A percentile compares a stretch with the other conserved stretches of the same genome.
Conservation (phyloP, 305 asterid species). For the Fraxinus paxiana region DNA sequence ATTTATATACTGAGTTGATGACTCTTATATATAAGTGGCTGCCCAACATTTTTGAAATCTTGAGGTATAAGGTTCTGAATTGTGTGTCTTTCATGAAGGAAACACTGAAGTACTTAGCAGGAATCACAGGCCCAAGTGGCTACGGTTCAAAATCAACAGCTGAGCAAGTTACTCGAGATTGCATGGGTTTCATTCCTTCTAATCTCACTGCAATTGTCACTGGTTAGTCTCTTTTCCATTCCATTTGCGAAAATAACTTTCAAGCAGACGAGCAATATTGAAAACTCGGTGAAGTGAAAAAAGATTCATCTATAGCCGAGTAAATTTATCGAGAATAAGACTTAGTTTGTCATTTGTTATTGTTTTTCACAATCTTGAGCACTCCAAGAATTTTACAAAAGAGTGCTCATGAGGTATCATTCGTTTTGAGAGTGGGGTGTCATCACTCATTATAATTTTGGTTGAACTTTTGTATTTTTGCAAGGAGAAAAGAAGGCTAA, state of each 20-base stretch:
- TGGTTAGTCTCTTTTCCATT: slow-evolving; percentile 37
- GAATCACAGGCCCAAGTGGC: slow-evolving; percentile 82
- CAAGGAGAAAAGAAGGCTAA: neutral
- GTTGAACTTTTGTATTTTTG: neutral
- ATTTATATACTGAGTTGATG: slow-evolving; percentile 32
- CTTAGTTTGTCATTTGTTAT: neutral
- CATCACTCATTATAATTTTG: neutral
- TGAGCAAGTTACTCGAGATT: slow-evolving; percentile 50
- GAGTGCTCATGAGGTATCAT: neutral
- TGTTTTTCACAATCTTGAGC: neutral
- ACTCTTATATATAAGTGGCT: slow-evolving; percentile 51
- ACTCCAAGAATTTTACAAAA: neutral
- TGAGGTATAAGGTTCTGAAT: slow-evolving; percentile 38
- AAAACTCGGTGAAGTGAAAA: neutral
- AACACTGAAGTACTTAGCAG: slow-evolving; percentile 72
- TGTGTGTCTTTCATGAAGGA: slow-evolving; percentile 50
- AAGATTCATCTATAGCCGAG: neutral
- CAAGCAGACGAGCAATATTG: neutral
- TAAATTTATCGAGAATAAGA: neutral
- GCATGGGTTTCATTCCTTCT: slow-evolving; percentile 25
- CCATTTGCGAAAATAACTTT: neutral
- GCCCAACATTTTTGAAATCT: slow-evolving; percentile 35
- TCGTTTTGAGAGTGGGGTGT: neutral
- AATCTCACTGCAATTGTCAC: slow-evolving; percentile 84
- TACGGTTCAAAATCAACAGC: slow-evolving; percentile 83